Percentiles rank a stretch among this genome's conserved stretches.
Evolutionary conservation across 108 stramenopile genomes (phyloP).

Genomic region (Discostella pseudostelligera): DNA sequence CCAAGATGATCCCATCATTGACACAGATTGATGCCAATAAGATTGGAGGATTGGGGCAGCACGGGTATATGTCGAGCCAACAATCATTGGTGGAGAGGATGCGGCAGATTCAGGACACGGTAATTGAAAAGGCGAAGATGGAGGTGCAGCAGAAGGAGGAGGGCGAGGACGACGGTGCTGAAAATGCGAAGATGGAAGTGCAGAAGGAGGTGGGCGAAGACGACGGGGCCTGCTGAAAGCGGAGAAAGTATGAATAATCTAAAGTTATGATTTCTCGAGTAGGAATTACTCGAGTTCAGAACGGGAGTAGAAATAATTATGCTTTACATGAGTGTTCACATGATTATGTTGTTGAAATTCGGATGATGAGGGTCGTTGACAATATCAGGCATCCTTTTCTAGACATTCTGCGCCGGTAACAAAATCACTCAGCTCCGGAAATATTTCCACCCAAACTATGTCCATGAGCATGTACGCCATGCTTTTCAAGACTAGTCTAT

Average conservation of each 20-base stretch:
- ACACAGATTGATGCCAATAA: conserved; percentile 86
- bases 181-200: conserved; percentile 7
- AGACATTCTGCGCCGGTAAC: conserved; percentile 64
- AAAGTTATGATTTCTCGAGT: too few species aligned
- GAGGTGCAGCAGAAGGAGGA: conserved; percentile 3
- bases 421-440: conserved; percentile 82
- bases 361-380: too few species aligned
- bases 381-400: conserved; percentile 39
- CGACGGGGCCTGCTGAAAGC: not conserved
- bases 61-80: conserved; percentile 2
- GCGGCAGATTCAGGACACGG: conserved; percentile 43
- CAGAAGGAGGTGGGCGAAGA: not conserved
- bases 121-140: conserved; percentile 24
- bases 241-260: too few species aligned
- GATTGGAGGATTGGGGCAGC: conserved; percentile 48
- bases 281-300: too few species aligned
- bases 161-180: not conserved
- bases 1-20: conserved; percentile 72
- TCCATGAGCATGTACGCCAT: conserved; percentile 87
- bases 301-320: too few species aligned
- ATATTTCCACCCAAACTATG: conserved; percentile 70
- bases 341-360: too few species aligned
- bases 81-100: conserved; percentile 29
- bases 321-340: too few species aligned
- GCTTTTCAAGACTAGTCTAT: conserved; percentile 77